Conservation (phyloP, 805 yeast genomes). For the Metschnikowia peoriensis region DNA sequence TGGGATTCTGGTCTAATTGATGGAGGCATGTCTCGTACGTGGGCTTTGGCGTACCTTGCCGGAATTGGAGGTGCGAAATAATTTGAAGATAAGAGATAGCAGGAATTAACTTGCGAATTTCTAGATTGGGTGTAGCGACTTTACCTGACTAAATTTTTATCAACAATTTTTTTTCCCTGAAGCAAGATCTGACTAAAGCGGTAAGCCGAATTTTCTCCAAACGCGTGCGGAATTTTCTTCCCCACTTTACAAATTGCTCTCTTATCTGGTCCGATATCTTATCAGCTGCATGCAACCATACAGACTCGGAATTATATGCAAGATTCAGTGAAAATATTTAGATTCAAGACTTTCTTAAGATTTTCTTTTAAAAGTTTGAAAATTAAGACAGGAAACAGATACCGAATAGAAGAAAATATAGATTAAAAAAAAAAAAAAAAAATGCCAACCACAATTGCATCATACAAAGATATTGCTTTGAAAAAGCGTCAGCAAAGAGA, state of each 20-base stretch:
- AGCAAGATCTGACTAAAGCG: background rate
- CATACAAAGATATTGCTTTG: constrained; percentile 40
- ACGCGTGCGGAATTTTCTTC: background rate
- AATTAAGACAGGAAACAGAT: too few relatives aligned
- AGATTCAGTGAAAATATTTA: background rate
- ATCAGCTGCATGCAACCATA: constrained; percentile 4
- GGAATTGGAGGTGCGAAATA: constrained; percentile 34
- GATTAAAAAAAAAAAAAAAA: too few relatives aligned
- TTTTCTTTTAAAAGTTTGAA: background rate
- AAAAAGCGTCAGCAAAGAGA: constrained; percentile 42
- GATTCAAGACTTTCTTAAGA: background rate
- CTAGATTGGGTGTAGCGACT: background rate
- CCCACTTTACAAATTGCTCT: too few relatives aligned
- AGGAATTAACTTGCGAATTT: background rate
- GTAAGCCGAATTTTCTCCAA: background rate
- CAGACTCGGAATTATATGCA: background rate
- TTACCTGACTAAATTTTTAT: background rate
- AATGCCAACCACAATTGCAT: constrained; percentile 2
- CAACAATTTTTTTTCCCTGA: background rate
- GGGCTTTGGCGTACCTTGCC: constrained; percentile 79
- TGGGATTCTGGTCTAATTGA: constrained; percentile 65
- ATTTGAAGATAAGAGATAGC: background rate
- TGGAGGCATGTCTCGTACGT: constrained; percentile 81
- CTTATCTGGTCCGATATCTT: background rate
- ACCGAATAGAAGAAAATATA: too few relatives aligned